phyloP scores from a whole-genome alignment of 2,329 filamentous ascomycete genomes.

The Talaromyces sp. region DNA sequence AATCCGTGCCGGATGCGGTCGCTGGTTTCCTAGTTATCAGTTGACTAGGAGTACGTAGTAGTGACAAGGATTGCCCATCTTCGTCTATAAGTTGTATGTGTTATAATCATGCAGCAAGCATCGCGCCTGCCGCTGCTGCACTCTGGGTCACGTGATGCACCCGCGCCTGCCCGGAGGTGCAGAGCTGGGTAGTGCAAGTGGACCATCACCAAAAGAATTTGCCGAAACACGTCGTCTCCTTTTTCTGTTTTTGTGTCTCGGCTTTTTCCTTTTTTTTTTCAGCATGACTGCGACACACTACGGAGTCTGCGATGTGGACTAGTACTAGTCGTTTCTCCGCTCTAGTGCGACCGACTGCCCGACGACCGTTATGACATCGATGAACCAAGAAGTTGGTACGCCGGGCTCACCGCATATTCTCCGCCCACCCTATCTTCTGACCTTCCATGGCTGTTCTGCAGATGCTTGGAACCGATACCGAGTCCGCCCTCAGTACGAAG shows the following conservation, averaged over 20 bases:
- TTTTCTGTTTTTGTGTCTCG: not conserved
- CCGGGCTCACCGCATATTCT: not conserved
- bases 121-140: too few species aligned
- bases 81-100: not conserved
- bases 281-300: too few species aligned
- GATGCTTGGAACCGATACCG: too few species aligned
- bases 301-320: not conserved
- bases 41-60: too few species aligned
- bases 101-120: not conserved
- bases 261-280: too few species aligned
- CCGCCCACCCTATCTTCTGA: not conserved
- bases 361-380: not conserved
- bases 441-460: not conserved
- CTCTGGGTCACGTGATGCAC: not conserved
- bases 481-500: too few species aligned
- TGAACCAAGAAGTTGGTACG: not conserved
- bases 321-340: not conserved
- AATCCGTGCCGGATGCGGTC: not conserved
- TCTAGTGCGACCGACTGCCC: not conserved
- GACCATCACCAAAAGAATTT: not conserved
- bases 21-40: not conserved
- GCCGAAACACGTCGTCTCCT: not conserved
- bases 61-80: not conserved
- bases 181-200: too few species aligned
- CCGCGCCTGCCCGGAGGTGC: not conserved